Evolutionary conservation across 2,329 filamentous ascomycete species (phyloP).

Genomic region (Septoria petroselini): DNA sequence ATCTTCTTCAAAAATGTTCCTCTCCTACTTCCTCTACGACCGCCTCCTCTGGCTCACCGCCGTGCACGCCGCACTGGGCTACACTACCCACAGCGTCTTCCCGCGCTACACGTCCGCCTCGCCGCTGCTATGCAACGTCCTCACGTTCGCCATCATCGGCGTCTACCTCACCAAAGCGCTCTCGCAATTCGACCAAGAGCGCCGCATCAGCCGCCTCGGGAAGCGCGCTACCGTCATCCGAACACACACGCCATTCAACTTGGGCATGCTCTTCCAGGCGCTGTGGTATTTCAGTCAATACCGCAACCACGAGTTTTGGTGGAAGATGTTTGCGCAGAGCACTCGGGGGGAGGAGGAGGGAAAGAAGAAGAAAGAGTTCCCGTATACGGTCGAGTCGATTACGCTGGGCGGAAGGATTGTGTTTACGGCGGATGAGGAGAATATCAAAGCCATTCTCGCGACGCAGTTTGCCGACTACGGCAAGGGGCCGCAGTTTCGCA

Average conservation of each 20-base stretch:
- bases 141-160: slow-evolving; percentile 10
- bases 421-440: slow-evolving; percentile 79
- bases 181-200: slow-evolving; percentile 34
- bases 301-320: slow-evolving; percentile 62
- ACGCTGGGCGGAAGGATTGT: slow-evolving; percentile 59
- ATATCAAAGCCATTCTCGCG: slow-evolving; percentile 86
- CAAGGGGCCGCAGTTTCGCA: slow-evolving; percentile 72
- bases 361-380: slow-evolving; percentile 36
- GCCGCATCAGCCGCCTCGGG: slow-evolving; percentile 43
- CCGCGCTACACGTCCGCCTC: not conserved
- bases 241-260: slow-evolving; percentile 48
- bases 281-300: slow-evolving; percentile 50
- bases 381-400: slow-evolving; percentile 60
- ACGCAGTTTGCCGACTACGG: slow-evolving; percentile 83
- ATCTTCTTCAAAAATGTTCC: slow-evolving; percentile 3
- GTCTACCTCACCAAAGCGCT: slow-evolving; percentile 24
- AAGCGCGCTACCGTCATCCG: slow-evolving; percentile 44
- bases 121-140: slow-evolving; percentile 9
- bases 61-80: slow-evolving; percentile 18
- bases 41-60: slow-evolving; percentile 17
- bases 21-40: slow-evolving; percentile 16
- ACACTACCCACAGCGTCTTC: slow-evolving; percentile 1
- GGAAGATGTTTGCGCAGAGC: slow-evolving; percentile 45
- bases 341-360: slow-evolving; percentile 31
- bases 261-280: slow-evolving; percentile 63